Evolutionary conservation across 148 eudicot species (phyloP).

Genomic region (Fallopia convolvulus): DNA sequence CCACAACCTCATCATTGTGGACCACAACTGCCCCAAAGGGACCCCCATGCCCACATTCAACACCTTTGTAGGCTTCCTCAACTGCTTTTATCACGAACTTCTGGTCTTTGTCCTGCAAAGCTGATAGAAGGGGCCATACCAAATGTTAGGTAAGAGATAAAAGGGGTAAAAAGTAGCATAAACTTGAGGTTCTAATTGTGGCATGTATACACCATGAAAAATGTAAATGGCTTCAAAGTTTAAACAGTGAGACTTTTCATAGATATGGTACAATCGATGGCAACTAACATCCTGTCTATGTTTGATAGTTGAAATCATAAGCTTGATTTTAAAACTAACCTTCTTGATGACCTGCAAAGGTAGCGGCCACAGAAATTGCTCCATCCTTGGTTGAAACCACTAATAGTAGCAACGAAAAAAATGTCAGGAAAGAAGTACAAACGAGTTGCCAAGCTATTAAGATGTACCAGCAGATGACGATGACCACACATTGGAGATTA

Average conservation of each 20-base stretch:
- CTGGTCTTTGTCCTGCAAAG: conserved; percentile 11
- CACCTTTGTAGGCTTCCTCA: conserved; percentile 12
- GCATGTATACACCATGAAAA: not conserved
- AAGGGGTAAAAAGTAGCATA: not conserved
- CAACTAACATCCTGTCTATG: not conserved
- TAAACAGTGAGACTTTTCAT: not conserved
- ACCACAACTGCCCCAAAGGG: conserved; percentile 13
- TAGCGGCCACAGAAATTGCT: conserved; percentile 1
- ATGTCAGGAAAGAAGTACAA: not conserved
- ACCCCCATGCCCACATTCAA: conserved; percentile 13
- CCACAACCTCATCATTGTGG: conserved; percentile 19
- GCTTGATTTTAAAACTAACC: conserved; percentile 9
- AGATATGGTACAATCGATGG: not conserved
- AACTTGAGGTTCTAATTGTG: not conserved
- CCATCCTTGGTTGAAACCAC: conserved; percentile 3
- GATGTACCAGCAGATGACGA: too few relatives aligned
- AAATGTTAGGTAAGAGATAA: not conserved
- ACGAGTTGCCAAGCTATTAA: not conserved
- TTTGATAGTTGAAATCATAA: not conserved
- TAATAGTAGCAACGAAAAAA: not conserved
- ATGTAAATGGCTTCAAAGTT: not conserved
- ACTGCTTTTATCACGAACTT: conserved; percentile 6
- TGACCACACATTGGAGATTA: not conserved
- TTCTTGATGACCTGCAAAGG: conserved; percentile 13
- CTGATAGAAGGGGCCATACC: conserved; percentile 4